Percentiles rank a stretch among this genome's conserved stretches.
Conservation (phyloP, 2,329 filamentous ascomycete species). For the Aspergillus fijiensis region DNA sequence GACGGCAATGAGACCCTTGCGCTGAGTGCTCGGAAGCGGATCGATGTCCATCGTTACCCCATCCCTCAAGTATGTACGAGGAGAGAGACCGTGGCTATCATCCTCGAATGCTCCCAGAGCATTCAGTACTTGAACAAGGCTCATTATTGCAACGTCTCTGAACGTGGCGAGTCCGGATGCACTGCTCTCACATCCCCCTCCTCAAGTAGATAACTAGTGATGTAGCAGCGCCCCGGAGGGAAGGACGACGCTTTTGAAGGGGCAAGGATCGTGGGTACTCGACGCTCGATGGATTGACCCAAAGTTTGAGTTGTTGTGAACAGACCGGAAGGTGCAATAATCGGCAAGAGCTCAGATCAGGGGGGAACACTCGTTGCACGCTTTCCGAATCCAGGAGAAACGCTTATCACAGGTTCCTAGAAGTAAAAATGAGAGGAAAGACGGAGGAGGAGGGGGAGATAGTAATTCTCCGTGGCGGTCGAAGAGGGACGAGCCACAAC, state of each 20-base stretch:
- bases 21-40: constrained; percentile 35
- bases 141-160: constrained; percentile 15
- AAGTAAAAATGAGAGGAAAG: background rate
- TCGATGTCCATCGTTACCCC: constrained; percentile 28
- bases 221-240: background rate
- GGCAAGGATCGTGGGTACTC: background rate
- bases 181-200: constrained; percentile 15
- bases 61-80: constrained; percentile 21
- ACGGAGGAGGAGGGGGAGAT: constrained; percentile 8
- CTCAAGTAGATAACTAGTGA: background rate
- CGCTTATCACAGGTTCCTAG: background rate
- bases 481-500: constrained; percentile 5
- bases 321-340: background rate
- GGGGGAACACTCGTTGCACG: constrained; percentile 1
- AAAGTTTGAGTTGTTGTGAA: background rate
- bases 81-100: constrained; percentile 18
- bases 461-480: background rate
- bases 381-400: background rate
- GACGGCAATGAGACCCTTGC: constrained; percentile 48
- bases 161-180: background rate
- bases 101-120: constrained; percentile 19
- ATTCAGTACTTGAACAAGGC: constrained; percentile 14
- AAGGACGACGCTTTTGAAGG: background rate
- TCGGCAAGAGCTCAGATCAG: constrained; percentile 3
- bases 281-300: background rate